Percentiles rank a stretch among this genome's conserved stretches.
Conservation (phyloP, 768 basidiomycete genomes). For the Suillus sp. region DNA sequence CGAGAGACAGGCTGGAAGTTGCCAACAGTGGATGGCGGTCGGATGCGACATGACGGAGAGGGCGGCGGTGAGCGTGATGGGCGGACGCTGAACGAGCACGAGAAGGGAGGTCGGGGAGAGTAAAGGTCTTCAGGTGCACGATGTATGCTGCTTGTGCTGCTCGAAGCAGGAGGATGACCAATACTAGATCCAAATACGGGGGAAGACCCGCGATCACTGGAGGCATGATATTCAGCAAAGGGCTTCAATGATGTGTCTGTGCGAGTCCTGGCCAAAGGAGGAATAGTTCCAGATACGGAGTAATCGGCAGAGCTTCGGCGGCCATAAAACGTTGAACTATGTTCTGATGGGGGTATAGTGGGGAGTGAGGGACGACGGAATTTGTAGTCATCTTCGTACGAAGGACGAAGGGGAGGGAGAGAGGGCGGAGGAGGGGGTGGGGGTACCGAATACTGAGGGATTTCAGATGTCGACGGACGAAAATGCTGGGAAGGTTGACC, state of each 20-base stretch:
- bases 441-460: constrained; percentile 31
- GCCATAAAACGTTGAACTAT: neutral
- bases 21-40: constrained; percentile 23
- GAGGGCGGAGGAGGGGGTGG: constrained; percentile 28
- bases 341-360: constrained; percentile 16
- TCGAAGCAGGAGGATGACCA: neutral
- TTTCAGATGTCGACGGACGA: constrained; percentile 24
- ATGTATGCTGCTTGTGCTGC: constrained; percentile 2
- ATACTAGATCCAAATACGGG: constrained; percentile 14
- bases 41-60: constrained; percentile 22
- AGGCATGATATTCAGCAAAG: constrained; percentile 18
- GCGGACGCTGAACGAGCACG: constrained; percentile 19
- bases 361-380: constrained; percentile 36
- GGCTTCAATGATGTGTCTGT: constrained; percentile 7
- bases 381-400: constrained; percentile 33
- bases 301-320: constrained; percentile 18
- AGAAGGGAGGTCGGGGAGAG: constrained; percentile 17
- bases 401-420: constrained; percentile 31
- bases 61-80: constrained; percentile 22
- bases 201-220: constrained; percentile 17
- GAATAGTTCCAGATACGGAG: constrained; percentile 3
- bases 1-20: constrained; percentile 16
- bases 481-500: constrained; percentile 29
- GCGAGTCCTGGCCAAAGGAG: constrained; percentile 11
- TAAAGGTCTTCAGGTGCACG: constrained; percentile 19